Evolutionary conservation across 306 rosid genomes (phyloP).

Genomic region (Quercus wislizeni): DNA sequence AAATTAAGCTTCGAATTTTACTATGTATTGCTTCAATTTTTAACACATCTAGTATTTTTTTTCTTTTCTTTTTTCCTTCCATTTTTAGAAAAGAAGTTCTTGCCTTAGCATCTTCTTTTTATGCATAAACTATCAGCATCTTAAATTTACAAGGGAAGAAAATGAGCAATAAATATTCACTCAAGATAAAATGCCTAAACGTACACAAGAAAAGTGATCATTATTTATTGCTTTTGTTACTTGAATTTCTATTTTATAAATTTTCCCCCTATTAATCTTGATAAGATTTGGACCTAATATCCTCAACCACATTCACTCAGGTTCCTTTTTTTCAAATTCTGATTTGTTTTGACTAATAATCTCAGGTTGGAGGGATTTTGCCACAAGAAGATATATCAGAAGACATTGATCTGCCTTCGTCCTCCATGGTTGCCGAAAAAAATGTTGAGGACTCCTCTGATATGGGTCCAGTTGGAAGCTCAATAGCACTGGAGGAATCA

Average conservation of each 20-base stretch:
- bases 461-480: conserved; percentile 10
- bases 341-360: neutral
- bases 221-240: neutral
- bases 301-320: neutral
- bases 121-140: neutral
- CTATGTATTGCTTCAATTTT: neutral
- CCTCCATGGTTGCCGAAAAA: conserved; percentile 6
- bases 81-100: neutral
- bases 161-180: neutral
- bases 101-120: neutral
- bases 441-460: conserved; percentile 9
- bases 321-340: neutral
- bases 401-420: neutral
- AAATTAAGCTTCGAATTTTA: neutral
- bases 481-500: conserved; percentile 14
- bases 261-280: neutral
- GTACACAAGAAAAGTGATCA: no score
- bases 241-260: neutral
- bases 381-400: conserved; percentile 13
- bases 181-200: neutral
- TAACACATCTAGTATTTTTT: neutral
- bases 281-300: neutral
- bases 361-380: conserved; percentile 6
- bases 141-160: neutral
- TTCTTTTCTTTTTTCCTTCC: neutral